Evolutionary conservation across 495 filamentous ascomycete species (phyloP).

Genomic region (Podospora conica): DNA sequence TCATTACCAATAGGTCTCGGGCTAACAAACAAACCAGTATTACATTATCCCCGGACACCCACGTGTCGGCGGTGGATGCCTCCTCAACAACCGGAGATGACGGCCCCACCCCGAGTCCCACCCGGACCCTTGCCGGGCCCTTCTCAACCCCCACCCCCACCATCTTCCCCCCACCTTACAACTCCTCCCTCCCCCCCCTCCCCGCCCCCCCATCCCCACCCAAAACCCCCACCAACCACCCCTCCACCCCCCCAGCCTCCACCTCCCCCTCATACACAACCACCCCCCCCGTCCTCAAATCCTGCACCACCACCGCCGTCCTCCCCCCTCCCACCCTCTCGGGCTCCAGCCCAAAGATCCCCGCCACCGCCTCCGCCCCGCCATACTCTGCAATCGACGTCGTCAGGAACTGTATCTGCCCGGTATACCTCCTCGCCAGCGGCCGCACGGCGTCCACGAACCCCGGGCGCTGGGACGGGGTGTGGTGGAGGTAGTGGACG

Average conservation of each 20-base stretch:
- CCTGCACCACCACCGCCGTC: conserved; percentile 37
- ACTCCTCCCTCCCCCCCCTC: conserved; percentile 29
- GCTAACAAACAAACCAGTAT: no score
- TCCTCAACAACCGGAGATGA: no score
- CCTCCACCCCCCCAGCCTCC: conserved; percentile 31
- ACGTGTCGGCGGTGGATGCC: no score
- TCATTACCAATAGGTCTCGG: no score
- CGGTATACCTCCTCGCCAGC: conserved; percentile 42
- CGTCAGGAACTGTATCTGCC: conserved; percentile 43
- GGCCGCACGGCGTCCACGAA: conserved; percentile 33
- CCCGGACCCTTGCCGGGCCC: no score
- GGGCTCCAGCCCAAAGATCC: conserved; percentile 6
- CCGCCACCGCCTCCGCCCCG: conserved; percentile 37
- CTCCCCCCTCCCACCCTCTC: conserved; percentile 13
- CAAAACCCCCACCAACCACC: conserved; percentile 40
- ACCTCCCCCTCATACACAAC: conserved; percentile 35
- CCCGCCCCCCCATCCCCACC: conserved; percentile 33
- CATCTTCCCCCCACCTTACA: conserved; percentile 20
- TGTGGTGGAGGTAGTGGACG: conserved; percentile 38
- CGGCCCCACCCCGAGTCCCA: no score
- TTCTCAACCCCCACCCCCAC: no score
- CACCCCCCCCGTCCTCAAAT: conserved; percentile 37
- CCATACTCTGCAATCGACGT: conserved; percentile 42
- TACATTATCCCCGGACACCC: neutral
- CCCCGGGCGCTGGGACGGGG: conserved; percentile 19